These are phyloP conservation scores for Periglandula ipomoeae DNA, from an alignment of 2,329 filamentous ascomycete genomes.

Conservation along the genomic window DNA sequence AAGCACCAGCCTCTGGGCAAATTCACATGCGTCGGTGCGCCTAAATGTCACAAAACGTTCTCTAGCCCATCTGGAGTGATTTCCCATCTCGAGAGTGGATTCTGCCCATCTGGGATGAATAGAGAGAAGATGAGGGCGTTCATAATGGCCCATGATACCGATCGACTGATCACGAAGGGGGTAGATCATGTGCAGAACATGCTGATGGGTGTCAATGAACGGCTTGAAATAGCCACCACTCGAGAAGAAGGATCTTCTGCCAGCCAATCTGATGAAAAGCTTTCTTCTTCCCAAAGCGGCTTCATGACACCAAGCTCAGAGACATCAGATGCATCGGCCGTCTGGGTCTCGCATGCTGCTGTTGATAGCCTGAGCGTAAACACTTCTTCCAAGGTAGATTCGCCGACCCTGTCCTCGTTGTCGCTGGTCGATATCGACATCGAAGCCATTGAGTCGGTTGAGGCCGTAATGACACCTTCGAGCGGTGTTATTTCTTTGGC, in stretches of 20 bases:
- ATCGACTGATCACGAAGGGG: constrained; percentile 5
- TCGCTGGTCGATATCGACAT: too few relatives aligned
- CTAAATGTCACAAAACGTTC: constrained; percentile 7
- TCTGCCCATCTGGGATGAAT: constrained; percentile 10
- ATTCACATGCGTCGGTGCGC: constrained; percentile 6
- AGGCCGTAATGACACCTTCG: not conserved
- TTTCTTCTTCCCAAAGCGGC: not conserved
- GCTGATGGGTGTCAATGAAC: not conserved
- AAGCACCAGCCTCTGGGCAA: constrained; percentile 9
- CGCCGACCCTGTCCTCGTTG: not conserved
- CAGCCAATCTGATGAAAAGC: too few relatives aligned
- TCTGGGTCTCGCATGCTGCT: not conserved
- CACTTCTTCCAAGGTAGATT: not conserved
- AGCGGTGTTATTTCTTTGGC: not conserved
- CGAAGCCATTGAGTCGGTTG: too few relatives aligned
- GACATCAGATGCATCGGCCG: not conserved
- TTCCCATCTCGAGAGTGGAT: constrained; percentile 11
- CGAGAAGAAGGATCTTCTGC: too few relatives aligned
- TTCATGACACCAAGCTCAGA: not conserved
- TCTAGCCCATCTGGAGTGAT: constrained; percentile 9
- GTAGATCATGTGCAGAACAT: not conserved
- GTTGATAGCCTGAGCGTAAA: not conserved
- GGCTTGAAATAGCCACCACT: not conserved
- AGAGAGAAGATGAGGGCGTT: constrained; percentile 4
- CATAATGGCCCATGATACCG: constrained; percentile 7